A percentile compares a stretch with the other conserved stretches of the same genome.
phyloP scores from a whole-genome alignment of 495 filamentous ascomycete species.

The Hypoxylon fragiforme region DNA sequence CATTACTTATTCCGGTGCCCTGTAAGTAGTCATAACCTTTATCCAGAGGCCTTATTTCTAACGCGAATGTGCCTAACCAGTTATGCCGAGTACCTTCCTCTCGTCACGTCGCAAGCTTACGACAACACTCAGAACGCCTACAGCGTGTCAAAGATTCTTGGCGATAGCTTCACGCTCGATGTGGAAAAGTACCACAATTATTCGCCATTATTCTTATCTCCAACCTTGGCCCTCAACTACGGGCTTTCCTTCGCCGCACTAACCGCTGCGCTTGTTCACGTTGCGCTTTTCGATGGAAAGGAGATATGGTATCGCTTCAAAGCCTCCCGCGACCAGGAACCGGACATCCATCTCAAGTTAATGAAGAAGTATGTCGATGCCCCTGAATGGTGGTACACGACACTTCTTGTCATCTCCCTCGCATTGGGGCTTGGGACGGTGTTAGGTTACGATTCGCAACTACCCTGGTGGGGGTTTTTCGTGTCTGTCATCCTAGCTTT shows the following conservation, averaged over 20 bases:
- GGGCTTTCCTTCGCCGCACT: conserved; percentile 64
- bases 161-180: conserved; percentile 58
- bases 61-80: too few species aligned
- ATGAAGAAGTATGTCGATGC: conserved; percentile 62
- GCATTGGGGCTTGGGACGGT: conserved; percentile 56
- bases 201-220: conserved; percentile 64
- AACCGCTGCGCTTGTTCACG: conserved; percentile 58
- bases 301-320: conserved; percentile 58
- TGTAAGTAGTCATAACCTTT: conserved; percentile 43
- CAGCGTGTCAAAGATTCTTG: conserved; percentile 57
- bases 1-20: conserved; percentile 55
- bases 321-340: conserved; percentile 53
- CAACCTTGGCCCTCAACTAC: conserved; percentile 61
- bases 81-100: conserved; percentile 36
- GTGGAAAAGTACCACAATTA: conserved; percentile 56
- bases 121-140: conserved; percentile 59
- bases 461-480: conserved; percentile 53
- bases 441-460: conserved; percentile 55
- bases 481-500: conserved; percentile 52
- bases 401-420: conserved; percentile 52
- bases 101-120: conserved; percentile 57
- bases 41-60: conserved; percentile 48
- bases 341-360: conserved; percentile 65
- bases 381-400: conserved; percentile 66
- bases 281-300: conserved; percentile 57